Evolutionary conservation across 306 rosid species (phyloP).

Genomic region (cucumber (Cucumis sativus)): Cucumber_9930_V3 NC_026658.2:24567501-24568000

Average conservation of each 20-base stretch:
- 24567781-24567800: constrained; percentile 69
- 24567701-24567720: too few relatives aligned
- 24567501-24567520: constrained; percentile 9
- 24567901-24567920: constrained; percentile 64
- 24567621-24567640: constrained; percentile 72
- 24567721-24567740: too few relatives aligned
- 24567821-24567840: constrained; percentile 68
- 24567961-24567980: constrained; percentile 76
- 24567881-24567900: constrained; percentile 92
- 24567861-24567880: constrained; percentile 85
- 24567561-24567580: constrained; percentile 66
- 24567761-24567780: constrained; percentile 38
- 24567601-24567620: constrained; percentile 69
- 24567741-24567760: background rate
- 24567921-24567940: constrained; percentile 87
- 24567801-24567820: constrained; percentile 96
- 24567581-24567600: constrained; percentile 81
- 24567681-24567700: constrained; percentile 6
- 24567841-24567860: constrained; percentile 92
- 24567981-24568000: constrained; percentile 88
- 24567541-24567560: constrained; percentile 99
- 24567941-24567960: constrained; percentile 94
- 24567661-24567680: constrained; percentile 87
- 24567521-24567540: constrained; percentile 95
- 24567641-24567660: constrained; percentile 61